Evolutionary conservation across 2,329 filamentous ascomycete genomes (phyloP).

Genomic region (Tricladium varicosporioides): DNA sequence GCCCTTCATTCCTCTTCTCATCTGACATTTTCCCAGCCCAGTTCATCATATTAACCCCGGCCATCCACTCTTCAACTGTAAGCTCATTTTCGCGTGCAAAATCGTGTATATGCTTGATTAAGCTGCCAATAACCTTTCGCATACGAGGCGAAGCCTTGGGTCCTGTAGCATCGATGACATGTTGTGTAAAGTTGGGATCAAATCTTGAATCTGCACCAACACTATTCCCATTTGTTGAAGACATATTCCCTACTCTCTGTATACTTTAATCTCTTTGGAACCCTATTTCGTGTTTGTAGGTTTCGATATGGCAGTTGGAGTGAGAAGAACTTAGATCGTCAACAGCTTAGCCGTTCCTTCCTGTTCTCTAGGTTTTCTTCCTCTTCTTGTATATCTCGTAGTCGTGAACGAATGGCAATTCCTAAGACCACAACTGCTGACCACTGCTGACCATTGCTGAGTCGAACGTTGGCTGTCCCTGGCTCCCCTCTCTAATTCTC

Average conservation of each 20-base stretch:
- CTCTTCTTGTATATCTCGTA: too few species aligned
- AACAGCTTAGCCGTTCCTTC: too few species aligned
- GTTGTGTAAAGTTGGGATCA: slow-evolving; percentile 56
- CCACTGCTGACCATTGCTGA: too few species aligned
- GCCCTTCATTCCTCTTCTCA: slow-evolving; percentile 61
- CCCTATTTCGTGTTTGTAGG: too few species aligned
- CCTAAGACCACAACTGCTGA: too few species aligned
- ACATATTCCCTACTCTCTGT: slow-evolving; percentile 3
- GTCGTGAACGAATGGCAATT: too few species aligned
- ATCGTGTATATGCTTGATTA: slow-evolving; percentile 57
- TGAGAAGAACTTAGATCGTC: too few species aligned
- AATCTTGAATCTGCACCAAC: slow-evolving; percentile 48
- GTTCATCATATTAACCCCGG: slow-evolving; percentile 55
- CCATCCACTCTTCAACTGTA: slow-evolving; percentile 58
- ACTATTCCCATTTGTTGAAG: slow-evolving; percentile 44
- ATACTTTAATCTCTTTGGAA: background rate
- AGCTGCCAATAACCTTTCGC: slow-evolving; percentile 51
- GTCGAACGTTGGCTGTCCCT: too few species aligned
- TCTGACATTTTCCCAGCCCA: slow-evolving; percentile 62
- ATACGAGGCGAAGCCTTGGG: slow-evolving; percentile 57
- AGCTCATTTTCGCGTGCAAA: slow-evolving; percentile 57
- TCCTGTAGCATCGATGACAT: slow-evolving; percentile 60
- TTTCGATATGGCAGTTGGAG: too few species aligned
- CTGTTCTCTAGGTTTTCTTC: too few species aligned
- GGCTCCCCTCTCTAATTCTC: too few species aligned